Evolutionary conservation across 495 filamentous ascomycete genomes (phyloP).

Genomic region (Hypoxylon trugodes): DNA sequence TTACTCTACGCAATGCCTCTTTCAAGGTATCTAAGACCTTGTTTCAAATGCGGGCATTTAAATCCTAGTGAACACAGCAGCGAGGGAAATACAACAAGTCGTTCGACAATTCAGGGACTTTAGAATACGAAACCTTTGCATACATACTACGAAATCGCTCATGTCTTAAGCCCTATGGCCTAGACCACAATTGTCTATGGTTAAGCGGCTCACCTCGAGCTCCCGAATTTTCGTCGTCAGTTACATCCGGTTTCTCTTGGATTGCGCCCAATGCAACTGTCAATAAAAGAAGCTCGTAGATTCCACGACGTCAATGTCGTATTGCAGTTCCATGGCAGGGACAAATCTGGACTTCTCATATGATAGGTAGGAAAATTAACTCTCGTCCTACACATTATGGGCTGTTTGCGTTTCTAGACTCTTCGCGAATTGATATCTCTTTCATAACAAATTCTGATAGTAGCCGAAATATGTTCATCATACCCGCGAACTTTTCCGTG

Average conservation of each 20-base stretch:
- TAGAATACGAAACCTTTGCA: neutral
- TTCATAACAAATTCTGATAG: neutral
- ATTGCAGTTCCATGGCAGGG: slow-evolving; percentile 9
- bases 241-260: slow-evolving; percentile 23
- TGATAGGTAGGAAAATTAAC: slow-evolving; percentile 1
- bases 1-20: too few species aligned
- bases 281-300: neutral
- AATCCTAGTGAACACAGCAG: slow-evolving; percentile 1
- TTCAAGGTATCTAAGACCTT: neutral
- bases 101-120: neutral
- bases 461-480: slow-evolving; percentile 1
- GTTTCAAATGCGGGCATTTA: neutral
- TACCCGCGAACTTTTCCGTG: neutral
- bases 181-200: slow-evolving; percentile 16
- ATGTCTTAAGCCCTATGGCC: slow-evolving; percentile 23
- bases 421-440: neutral
- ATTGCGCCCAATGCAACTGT: slow-evolving; percentile 4
- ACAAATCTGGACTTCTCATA: slow-evolving; percentile 2
- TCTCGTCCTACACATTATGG: neutral
- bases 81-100: neutral
- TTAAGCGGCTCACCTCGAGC: slow-evolving; percentile 3
- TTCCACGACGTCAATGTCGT: slow-evolving; percentile 10
- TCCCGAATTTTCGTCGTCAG: slow-evolving; percentile 5
- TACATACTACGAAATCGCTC: slow-evolving; percentile 18
- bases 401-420: neutral